Conservation (phyloP, 116 monocot genomes). For the Dioscorea cayenensis region DNA sequence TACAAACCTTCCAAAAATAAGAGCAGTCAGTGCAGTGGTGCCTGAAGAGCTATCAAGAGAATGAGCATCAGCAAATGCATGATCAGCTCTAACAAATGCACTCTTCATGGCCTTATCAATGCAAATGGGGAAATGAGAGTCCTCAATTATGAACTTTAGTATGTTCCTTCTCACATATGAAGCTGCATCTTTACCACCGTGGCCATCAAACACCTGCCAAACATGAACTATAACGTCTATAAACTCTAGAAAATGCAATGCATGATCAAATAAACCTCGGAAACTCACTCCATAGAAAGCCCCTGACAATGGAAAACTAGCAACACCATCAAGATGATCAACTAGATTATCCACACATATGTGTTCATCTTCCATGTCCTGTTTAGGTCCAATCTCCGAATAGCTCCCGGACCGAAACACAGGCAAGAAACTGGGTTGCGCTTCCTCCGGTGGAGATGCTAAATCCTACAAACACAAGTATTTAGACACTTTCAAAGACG, state of each 20-base stretch:
- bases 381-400: constrained; percentile 18
- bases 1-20: constrained; percentile 31
- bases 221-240: background rate
- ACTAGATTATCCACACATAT: constrained; percentile 28
- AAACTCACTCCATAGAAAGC: constrained; percentile 24
- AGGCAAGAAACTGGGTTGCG: constrained; percentile 15
- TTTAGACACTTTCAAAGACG: background rate
- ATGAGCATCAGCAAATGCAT: constrained; percentile 31
- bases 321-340: constrained; percentile 1
- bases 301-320: constrained; percentile 2
- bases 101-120: constrained; percentile 7
- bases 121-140: constrained; percentile 15
- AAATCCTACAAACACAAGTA: constrained; percentile 1
- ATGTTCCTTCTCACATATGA: constrained; percentile 17
- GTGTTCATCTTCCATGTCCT: constrained; percentile 33
- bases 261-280: no score
- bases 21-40: constrained; percentile 30
- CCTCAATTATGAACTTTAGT: constrained; percentile 28
- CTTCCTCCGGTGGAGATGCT: constrained; percentile 14
- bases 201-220: constrained; percentile 47
- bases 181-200: constrained; percentile 38
- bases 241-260: background rate
- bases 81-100: constrained; percentile 24
- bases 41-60: constrained; percentile 26
- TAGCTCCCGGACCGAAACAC: constrained; percentile 26